Percentiles rank a stretch among this genome's conserved stretches.
Evolutionary conservation across 192 early-diverging fungal genomes (phyloP).

Genomic region (Spinellus fusiger): DNA sequence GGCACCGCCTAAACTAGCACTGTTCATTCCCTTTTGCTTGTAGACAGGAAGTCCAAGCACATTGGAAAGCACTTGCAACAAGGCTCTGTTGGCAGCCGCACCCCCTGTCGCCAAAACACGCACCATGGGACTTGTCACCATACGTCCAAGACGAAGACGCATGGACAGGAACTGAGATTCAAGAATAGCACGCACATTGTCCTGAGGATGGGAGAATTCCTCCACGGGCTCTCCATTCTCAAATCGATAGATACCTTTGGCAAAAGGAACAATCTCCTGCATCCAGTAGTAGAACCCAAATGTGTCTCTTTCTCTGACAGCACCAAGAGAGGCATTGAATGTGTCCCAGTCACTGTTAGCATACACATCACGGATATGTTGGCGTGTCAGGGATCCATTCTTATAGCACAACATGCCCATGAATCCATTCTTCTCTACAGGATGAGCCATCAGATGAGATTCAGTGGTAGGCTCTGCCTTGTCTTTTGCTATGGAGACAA

Average conservation of each 20-base stretch:
- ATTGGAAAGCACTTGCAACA: constrained; percentile 59
- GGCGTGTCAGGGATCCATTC: constrained; percentile 80
- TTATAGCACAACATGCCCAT: constrained; percentile 81
- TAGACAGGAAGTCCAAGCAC: constrained; percentile 68
- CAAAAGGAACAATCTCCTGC: constrained; percentile 72
- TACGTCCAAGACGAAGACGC: constrained; percentile 42
- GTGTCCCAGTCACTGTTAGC: constrained; percentile 48
- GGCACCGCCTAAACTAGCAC: constrained; percentile 59
- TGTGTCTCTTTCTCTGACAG: constrained; percentile 10
- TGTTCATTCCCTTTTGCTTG: constrained; percentile 39
- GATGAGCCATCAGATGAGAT: constrained; percentile 48
- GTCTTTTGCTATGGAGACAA: constrained; percentile 44
- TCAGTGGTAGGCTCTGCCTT: constrained; percentile 20
- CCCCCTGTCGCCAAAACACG: constrained; percentile 73
- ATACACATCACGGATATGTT: constrained; percentile 57
- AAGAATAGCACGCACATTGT: constrained; percentile 59
- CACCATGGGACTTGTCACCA: constrained; percentile 22
- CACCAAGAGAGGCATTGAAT: constrained; percentile 43
- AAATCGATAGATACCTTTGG: constrained; percentile 61
- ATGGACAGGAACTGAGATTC: constrained; percentile 75
- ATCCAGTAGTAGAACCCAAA: constrained; percentile 72
- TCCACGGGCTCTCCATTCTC: constrained; percentile 32
- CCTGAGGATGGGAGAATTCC: constrained; percentile 31
- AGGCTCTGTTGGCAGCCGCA: constrained; percentile 50
- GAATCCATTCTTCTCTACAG: constrained; percentile 47